Conservation (phyloP, 2,329 filamentous ascomycete species). For the Aspergillus intermedius region DNA sequence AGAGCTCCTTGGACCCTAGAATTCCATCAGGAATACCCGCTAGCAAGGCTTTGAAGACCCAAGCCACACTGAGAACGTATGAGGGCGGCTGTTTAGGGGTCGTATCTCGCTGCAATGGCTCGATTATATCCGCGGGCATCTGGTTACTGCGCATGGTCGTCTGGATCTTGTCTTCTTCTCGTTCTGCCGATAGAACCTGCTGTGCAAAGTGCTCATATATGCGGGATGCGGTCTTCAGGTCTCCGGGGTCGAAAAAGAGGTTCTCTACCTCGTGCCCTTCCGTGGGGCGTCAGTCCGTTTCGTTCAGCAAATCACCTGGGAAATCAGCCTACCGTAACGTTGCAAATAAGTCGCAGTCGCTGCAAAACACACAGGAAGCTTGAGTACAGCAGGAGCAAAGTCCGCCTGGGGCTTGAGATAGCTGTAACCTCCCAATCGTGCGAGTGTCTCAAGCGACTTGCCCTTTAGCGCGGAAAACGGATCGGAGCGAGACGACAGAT, state of each 20-base stretch:
- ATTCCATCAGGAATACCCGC: slow-evolving; percentile 34
- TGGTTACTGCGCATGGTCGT: slow-evolving; percentile 27
- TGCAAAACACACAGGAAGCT: slow-evolving; percentile 39
- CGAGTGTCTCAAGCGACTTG: slow-evolving; percentile 34
- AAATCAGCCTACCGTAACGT: slow-evolving; percentile 26
- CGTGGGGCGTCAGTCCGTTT: slow-evolving; percentile 16
- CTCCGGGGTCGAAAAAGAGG: slow-evolving; percentile 31
- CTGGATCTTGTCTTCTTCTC: slow-evolving; percentile 26
- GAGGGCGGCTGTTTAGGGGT: slow-evolving; percentile 9
- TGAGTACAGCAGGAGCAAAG: slow-evolving; percentile 32
- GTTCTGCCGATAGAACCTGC: slow-evolving; percentile 33
- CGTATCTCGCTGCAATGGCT: slow-evolving; percentile 4
- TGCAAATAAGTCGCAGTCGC: slow-evolving; percentile 33
- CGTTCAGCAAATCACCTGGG: neutral
- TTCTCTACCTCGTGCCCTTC: slow-evolving; percentile 16
- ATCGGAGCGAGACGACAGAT: slow-evolving; percentile 19
- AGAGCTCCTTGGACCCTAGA: slow-evolving; percentile 31
- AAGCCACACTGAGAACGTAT: slow-evolving; percentile 28
- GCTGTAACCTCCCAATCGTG: slow-evolving; percentile 38
- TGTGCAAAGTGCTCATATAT: slow-evolving; percentile 36
- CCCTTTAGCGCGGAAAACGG: slow-evolving; percentile 30
- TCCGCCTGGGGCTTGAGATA: slow-evolving; percentile 31
- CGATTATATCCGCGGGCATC: slow-evolving; percentile 22
- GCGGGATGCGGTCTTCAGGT: slow-evolving; percentile 27
- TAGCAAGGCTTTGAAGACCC: slow-evolving; percentile 30